Base-by-base conservation (phyloP, 768 basidiomycete genomes). In the Dioszegia hungarica region DNA sequence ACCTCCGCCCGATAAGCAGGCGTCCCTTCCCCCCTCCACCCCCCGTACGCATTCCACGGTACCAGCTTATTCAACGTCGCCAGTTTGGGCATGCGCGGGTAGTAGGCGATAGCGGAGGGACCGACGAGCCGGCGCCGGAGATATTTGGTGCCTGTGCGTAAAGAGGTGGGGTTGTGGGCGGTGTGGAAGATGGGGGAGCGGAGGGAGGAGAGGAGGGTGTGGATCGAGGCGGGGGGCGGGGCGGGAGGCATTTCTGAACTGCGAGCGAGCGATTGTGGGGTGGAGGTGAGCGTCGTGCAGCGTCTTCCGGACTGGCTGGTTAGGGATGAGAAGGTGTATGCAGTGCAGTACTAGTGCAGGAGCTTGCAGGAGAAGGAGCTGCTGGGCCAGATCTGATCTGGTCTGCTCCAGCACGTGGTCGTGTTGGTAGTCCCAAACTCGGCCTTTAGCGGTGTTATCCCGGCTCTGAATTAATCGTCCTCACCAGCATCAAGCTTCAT, bases 81-180 rank as follows among this genome's bases (percentile, higher is more conserved):
- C 19, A 56, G 25, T 14, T 43, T 39, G 17, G 45, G 37, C 38
- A 25, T 45, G 12, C n/a, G 20, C 41, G 54, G 58, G 41, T 69
- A 69, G 79, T 97, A 97, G 4, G 82, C 79, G 62, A 86, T 72
- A 86, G 95, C 88, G 25, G 89, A 82, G 0, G 90, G 90, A 0
- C 93, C 94, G 0, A 86, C 84, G 33, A 97, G 83, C 17, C 87
- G 81, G 14, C 82, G 80, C 19, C 87, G 85, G 43, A 97, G 84
- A 78, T 94, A 91, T 78, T 97, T 97, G 25, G 90, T 87, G 17
- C 94, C 94, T 0, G 88, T 92, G 17, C 93, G 85, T 14, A 84
- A 73, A 25, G 82, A 83, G 2, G 81, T 81, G 0, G 93, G 93
- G 77, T 97, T 97, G 78, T 88, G 90, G 3, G 86, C 80, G 9